Conservation (phyloP, 768 basidiomycete genomes). For the Lactifluus volemus region DNA sequence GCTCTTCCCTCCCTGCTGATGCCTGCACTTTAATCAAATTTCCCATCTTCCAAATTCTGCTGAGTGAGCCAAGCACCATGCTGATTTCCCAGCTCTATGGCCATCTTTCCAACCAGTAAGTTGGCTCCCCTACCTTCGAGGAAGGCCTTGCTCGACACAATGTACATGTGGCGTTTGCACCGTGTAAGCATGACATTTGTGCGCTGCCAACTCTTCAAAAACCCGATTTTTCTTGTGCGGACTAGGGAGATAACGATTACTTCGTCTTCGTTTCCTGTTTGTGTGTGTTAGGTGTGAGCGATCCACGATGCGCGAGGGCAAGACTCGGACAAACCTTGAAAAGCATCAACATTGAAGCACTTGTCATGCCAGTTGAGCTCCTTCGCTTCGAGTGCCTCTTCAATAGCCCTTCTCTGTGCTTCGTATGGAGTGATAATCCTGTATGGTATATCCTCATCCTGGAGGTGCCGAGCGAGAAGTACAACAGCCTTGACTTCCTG, state of each 20-base stretch:
- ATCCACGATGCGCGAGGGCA: background rate
- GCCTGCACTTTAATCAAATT: constrained; percentile 20
- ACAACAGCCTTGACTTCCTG: constrained; percentile 49
- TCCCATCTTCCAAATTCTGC: constrained; percentile 30
- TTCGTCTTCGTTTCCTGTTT: constrained; percentile 74
- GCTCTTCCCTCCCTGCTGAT: background rate
- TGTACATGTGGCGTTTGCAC: constrained; percentile 71
- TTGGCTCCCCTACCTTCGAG: constrained; percentile 43
- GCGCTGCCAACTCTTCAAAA: constrained; percentile 52
- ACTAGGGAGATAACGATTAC: constrained; percentile 68
- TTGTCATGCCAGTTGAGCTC: constrained; percentile 56
- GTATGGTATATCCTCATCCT: constrained; percentile 40
- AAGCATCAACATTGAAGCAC: constrained; percentile 71
- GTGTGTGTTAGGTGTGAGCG: background rate
- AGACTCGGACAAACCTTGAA: constrained; percentile 49
- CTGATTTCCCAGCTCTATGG: constrained; percentile 26
- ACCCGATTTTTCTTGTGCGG: constrained; percentile 54
- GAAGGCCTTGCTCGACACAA: constrained; percentile 56
- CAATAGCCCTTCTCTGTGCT: constrained; percentile 53
- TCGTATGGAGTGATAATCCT: constrained; percentile 80
- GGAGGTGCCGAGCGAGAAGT: constrained; percentile 47
- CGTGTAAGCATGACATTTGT: constrained; percentile 87
- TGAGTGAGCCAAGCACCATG: constrained; percentile 30
- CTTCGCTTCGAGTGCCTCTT: constrained; percentile 40
- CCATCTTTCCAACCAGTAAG: constrained; percentile 36